Evolutionary conservation across 495 filamentous ascomycete genomes (phyloP).

Genomic region (Podospora appendiculata): DNA sequence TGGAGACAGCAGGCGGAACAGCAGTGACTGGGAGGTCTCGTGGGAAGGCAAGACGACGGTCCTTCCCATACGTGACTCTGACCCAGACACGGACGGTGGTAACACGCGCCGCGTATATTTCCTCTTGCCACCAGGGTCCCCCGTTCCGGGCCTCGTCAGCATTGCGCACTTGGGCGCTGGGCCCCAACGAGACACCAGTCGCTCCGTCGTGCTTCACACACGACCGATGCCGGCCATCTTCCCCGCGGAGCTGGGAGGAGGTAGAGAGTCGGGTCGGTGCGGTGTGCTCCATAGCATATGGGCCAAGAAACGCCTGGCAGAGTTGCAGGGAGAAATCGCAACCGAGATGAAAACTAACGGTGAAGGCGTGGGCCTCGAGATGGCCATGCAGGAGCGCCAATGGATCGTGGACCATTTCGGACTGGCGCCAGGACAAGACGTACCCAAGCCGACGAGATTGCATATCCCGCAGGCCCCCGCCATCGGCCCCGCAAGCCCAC

Average conservation of each 20-base stretch:
- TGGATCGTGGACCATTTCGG: constrained; percentile 80
- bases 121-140: constrained; percentile 56
- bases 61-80: constrained; percentile 53
- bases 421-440: constrained; percentile 28
- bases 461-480: constrained; percentile 21
- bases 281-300: constrained; percentile 78
- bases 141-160: constrained; percentile 61
- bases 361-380: constrained; percentile 70
- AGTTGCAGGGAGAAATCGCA: constrained; percentile 64
- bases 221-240: constrained; percentile 79
- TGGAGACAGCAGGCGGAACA: not conserved
- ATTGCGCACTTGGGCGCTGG: constrained; percentile 40
- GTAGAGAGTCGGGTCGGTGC: constrained; percentile 59
- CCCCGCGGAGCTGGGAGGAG: constrained; percentile 58
- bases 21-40: constrained; percentile 61
- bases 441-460: constrained; percentile 19
- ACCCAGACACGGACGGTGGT: constrained; percentile 7
- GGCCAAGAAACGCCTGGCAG: constrained; percentile 67
- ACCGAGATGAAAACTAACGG: constrained; percentile 55
- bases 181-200: not conserved
- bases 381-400: constrained; percentile 71
- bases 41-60: constrained; percentile 68
- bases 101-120: constrained; percentile 61
- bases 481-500: constrained; percentile 42
- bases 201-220: constrained; percentile 34